Evolutionary conservation across 164 flowering plant genomes (phyloP), one percentile per base, ranked within the genome.

Genomic region (Nymphaea colorata): DNA sequence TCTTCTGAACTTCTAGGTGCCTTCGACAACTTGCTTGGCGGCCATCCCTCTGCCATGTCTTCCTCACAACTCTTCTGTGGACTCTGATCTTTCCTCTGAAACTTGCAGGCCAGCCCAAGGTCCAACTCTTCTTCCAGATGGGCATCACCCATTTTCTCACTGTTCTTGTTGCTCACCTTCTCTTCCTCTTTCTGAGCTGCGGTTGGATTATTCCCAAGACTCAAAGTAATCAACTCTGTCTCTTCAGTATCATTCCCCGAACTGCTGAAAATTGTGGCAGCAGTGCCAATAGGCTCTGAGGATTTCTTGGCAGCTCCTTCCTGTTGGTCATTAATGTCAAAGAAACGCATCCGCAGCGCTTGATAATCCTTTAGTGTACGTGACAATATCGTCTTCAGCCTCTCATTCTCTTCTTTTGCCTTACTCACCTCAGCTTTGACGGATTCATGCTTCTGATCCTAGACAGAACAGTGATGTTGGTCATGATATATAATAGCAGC

Each of bases 341-440:
- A 74, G 68, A 82, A 77, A 2, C 81, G 80, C 64, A 69, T 67
- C 68, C 86, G 81, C 8, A 91, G 92, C 42, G 85, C 77, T 59
- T 81, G 75, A 73, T 85, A 87, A 53, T 91, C 90, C 64, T 82
- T 82, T 73, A 75, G 78, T 11, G 87, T 77, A 61, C 73, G 70
- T 18, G 85, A 69, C 51, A 89, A 65, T 44, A 75, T 70, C 74
- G 64, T 70, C 76, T 87, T 89, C 15, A 91, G 55, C 64, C 87
- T 84, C 67, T 79, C 84, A 53, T 91, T 91, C 71, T 91, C 98
- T 80, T 86, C 84, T 70, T 76, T 83, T 51, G 86, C 88, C 67
- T 84, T 79, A 0, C 83, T 81, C 87, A 91, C 85, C 71, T 89
- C 83, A 0, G 85, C 84, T 79, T 82, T 87, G 0, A 90, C 84